These are phyloP conservation scores for Kazachstania viticola DNA, from an alignment of 805 yeast species.

Conservation along the genomic window DNA sequence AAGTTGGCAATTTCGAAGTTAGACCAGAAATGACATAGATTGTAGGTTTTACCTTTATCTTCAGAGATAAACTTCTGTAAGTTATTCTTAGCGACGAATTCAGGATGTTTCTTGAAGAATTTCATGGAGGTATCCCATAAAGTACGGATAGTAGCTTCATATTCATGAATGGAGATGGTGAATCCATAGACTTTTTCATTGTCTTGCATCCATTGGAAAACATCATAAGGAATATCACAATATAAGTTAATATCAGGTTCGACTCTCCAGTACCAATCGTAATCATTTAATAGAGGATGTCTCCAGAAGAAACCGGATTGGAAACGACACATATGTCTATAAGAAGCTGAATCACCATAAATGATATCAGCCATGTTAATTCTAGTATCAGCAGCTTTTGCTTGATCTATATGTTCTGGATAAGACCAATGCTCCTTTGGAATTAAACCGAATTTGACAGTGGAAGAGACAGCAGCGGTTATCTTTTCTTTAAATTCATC, in stretches of 20 bases:
- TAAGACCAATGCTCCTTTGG: constrained; percentile 43
- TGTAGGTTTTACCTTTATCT: constrained; percentile 54
- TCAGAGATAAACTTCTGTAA: constrained; percentile 51
- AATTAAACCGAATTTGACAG: constrained; percentile 52
- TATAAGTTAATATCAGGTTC: constrained; percentile 69
- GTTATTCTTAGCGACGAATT: constrained; percentile 34
- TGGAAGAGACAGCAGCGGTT: constrained; percentile 47
- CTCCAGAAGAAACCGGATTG: constrained; percentile 77
- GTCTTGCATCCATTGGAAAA: constrained; percentile 71
- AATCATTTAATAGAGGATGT: constrained; percentile 51
- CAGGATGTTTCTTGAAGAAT: constrained; percentile 34
- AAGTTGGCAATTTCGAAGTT: constrained; percentile 68
- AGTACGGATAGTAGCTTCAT: constrained; percentile 45
- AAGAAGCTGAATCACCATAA: constrained; percentile 54
- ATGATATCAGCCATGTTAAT: constrained; percentile 31
- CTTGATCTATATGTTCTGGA: constrained; percentile 44
- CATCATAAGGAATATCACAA: constrained; percentile 71
- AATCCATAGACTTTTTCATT: constrained; percentile 65
- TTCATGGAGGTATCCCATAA: constrained; percentile 50
- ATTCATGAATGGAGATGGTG: constrained; percentile 63
- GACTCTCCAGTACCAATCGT: constrained; percentile 87
- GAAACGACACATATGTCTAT: constrained; percentile 85
- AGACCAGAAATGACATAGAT: constrained; percentile 75
- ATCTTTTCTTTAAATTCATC: constrained; percentile 46
- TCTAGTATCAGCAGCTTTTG: constrained; percentile 8